Evolutionary conservation across 805 yeast species (phyloP).

Genomic region (Suhomyces xylopsoci): DNA sequence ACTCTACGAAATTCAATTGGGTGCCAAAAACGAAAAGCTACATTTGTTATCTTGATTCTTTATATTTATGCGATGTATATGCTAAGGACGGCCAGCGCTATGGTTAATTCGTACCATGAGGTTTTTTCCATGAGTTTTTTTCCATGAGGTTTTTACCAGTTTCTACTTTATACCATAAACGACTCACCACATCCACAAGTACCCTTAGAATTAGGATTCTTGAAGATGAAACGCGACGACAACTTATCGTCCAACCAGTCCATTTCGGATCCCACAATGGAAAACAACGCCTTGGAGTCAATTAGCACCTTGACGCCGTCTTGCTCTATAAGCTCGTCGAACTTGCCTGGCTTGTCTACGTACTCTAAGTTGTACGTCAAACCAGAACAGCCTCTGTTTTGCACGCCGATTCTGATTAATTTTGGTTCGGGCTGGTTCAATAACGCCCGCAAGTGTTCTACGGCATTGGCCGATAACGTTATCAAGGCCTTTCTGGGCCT

Average conservation of each 20-base stretch:
- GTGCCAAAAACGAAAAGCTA: no score
- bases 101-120: not conserved
- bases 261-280: constrained; percentile 97
- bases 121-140: not conserved
- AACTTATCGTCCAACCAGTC: constrained; percentile 96
- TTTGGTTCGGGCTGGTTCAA: constrained; percentile 83
- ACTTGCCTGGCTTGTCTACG: constrained; percentile 87
- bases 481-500: constrained; percentile 90
- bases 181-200: constrained; percentile 99
- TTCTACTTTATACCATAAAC: constrained; percentile 74
- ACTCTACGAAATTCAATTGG: no score
- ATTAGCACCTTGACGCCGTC: constrained; percentile 90
- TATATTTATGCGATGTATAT: not conserved
- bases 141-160: not conserved
- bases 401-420: constrained; percentile 88
- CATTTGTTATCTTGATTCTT: no score
- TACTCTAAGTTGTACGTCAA: constrained; percentile 88
- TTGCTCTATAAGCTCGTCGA: constrained; percentile 89
- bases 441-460: constrained; percentile 63
- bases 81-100: not conserved
- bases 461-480: constrained; percentile 72
- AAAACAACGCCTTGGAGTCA: constrained; percentile 93
- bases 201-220: constrained; percentile 95
- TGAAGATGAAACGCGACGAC: constrained; percentile 84
- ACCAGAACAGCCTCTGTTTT: constrained; percentile 96